Evolutionary conservation across 2,329 filamentous ascomycete genomes (phyloP).

Genomic region (Fusarium nygamai): DNA sequence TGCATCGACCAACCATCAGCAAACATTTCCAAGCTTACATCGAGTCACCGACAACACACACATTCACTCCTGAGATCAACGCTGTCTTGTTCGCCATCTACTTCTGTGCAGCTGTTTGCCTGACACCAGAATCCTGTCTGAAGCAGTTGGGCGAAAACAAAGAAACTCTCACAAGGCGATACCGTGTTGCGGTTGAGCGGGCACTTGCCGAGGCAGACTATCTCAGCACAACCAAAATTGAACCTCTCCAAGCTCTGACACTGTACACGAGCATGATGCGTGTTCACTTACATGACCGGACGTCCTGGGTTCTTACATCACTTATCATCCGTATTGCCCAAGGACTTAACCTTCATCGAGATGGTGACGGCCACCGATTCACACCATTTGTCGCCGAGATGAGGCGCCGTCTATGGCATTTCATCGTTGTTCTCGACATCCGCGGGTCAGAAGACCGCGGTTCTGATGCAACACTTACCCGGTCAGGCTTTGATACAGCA

Average conservation of each 20-base stretch:
- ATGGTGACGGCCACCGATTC: constrained; percentile 50
- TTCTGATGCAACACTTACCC: constrained; percentile 54
- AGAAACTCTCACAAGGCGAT: constrained; percentile 45
- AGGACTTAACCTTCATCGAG: constrained; percentile 54
- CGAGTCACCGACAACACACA: constrained; percentile 27
- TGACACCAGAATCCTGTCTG: constrained; percentile 46
- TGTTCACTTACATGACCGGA: constrained; percentile 48
- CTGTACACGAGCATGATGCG: constrained; percentile 55
- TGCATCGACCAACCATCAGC: constrained; percentile 54
- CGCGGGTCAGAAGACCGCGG: constrained; percentile 65
- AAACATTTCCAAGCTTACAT: constrained; percentile 43
- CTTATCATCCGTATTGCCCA: constrained; percentile 57
- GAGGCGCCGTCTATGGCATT: constrained; percentile 69
- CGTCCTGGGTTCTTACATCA: constrained; percentile 55
- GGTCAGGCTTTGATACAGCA: constrained; percentile 56
- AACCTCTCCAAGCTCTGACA: constrained; percentile 54
- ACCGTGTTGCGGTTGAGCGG: constrained; percentile 49
- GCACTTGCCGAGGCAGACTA: constrained; percentile 56
- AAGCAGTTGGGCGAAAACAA: constrained; percentile 49
- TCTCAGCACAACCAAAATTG: constrained; percentile 52
- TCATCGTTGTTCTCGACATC: constrained; percentile 69
- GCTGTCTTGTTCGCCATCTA: constrained; percentile 57
- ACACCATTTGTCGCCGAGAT: constrained; percentile 67
- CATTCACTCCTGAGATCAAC: constrained; percentile 41
- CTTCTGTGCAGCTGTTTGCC: constrained; percentile 52